Base-by-base conservation (phyloP, 345 rosid genomes). In the Populus euphratica region DNA sequence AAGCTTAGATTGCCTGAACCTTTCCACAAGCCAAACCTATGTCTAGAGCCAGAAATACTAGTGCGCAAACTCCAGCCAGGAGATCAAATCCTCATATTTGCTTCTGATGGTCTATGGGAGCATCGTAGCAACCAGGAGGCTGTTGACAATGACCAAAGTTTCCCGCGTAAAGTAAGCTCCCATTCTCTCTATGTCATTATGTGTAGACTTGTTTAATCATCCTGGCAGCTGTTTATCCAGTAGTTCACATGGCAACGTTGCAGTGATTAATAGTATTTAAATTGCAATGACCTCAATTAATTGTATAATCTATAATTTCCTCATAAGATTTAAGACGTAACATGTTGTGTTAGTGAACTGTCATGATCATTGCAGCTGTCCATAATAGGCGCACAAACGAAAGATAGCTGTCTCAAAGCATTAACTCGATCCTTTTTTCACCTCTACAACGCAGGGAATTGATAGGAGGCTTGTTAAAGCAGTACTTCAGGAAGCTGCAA, bases 71-170 rank as follows among this genome's bases (percentile, higher is more conserved):
- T 93, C 70, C 80, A 70, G 33, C 87, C 88, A 11, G 88, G 89
- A 73, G 98, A 94, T 68, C 91, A 82, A 78, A 91, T 90, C 70
- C 81, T 94, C 69, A 88, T 94, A 12, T 89, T 93, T 75, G 98
- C 93, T 79, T 94, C 97, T 8, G 97, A 93, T 80, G 98, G 98
- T 56, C 86, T 94, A 2, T 93, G 97, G 97, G 98, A 94, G 85
- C 95, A 91, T 72, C 86, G 91, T 71, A 89, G 87, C 84, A 90
- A 85, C 33, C 88, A 90, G 81, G 90, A 89, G 47, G 97, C 91
- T 23, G 90, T 91, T 0, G 83, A 88, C 66, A 90, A 90, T 52
- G 92, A 92, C 23, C 83, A 86, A 11, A 82, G 36, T 54, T 72
- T 41, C 68, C 95, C 97, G 0, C 90, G 88, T 38, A 77, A 83